phyloP scores from a whole-genome alignment of 108 stramenopile genomes.

The Nitzschia sp. region DNA sequence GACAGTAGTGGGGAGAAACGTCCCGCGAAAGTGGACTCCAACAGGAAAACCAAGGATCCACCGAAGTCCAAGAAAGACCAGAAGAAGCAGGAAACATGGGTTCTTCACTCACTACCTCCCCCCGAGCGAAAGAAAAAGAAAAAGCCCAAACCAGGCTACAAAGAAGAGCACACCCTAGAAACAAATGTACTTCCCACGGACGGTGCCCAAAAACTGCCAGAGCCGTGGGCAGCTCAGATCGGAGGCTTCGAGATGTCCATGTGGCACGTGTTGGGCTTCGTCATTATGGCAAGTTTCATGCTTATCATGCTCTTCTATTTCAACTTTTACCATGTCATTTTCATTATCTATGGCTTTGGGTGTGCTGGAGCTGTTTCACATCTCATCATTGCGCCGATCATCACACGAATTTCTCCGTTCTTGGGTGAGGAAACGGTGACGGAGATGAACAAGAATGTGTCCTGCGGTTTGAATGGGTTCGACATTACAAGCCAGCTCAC shows the following conservation, averaged over 20 bases:
- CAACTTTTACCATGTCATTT: slow-evolving; percentile 59
- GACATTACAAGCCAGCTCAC: slow-evolving; percentile 21
- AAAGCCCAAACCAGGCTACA: slow-evolving; percentile 2
- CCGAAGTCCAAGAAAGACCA: slow-evolving; percentile 11
- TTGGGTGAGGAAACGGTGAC: slow-evolving; percentile 16
- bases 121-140: slow-evolving; percentile 22
- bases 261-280: slow-evolving; percentile 68
- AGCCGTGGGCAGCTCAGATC: slow-evolving; percentile 7
- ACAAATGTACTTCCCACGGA: slow-evolving; percentile 12
- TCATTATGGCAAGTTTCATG: slow-evolving; percentile 63
- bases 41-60: slow-evolving; percentile 6
- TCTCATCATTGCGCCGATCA: slow-evolving; percentile 17
- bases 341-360: slow-evolving; percentile 69
- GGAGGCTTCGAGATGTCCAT: slow-evolving; percentile 22
- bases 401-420: slow-evolving; percentile 12
- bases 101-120: slow-evolving; percentile 28
- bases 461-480: slow-evolving; percentile 25
- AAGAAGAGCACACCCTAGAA: slow-evolving; percentile 9
- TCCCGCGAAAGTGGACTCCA: not conserved
- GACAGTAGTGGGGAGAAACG: not conserved
- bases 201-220: not conserved
- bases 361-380: slow-evolving; percentile 56
- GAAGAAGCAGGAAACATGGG: slow-evolving; percentile 10
- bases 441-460: slow-evolving; percentile 26
- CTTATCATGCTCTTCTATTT: slow-evolving; percentile 77